A percentile compares a stretch with the other conserved stretches of the same genome.
phyloP scores from a whole-genome alignment of 129 eudicot genomes.

The Centella asiatica region DNA sequence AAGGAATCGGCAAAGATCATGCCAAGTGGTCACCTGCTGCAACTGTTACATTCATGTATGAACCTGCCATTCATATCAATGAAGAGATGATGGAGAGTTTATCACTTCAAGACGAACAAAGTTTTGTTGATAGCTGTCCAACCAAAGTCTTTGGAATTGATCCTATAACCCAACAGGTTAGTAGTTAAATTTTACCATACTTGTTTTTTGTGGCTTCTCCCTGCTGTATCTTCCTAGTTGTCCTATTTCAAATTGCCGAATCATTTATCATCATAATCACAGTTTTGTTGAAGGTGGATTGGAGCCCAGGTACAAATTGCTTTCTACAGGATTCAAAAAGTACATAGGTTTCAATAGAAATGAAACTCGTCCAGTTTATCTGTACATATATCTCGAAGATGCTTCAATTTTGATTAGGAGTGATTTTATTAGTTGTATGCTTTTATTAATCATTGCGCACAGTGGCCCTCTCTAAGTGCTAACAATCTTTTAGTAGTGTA shows the following conservation, averaged over 20 bases:
- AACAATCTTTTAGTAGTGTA: too few relatives aligned
- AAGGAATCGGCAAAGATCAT: slow-evolving; percentile 98
- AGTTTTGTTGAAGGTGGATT: neutral
- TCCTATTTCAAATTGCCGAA: neutral
- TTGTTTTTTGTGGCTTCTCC: neutral
- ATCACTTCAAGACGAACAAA: slow-evolving; percentile 60
- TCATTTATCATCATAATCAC: neutral
- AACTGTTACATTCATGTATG: slow-evolving; percentile 98
- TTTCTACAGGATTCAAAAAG: neutral
- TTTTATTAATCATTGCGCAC: neutral
- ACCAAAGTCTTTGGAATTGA: slow-evolving; percentile 85
- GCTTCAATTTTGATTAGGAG: too few relatives aligned
- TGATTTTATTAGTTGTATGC: neutral
- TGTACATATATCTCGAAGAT: too few relatives aligned
- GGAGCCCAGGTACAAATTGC: too few relatives aligned
- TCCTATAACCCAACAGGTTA: slow-evolving; percentile 60
- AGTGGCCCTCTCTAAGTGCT: neutral
- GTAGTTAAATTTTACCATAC: slow-evolving; percentile 3
- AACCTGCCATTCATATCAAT: slow-evolving; percentile 84
- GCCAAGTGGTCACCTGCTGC: slow-evolving; percentile 99
- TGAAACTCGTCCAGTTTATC: neutral
- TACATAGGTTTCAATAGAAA: neutral
- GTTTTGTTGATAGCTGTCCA: slow-evolving; percentile 83
- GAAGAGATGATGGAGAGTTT: slow-evolving; percentile 90
- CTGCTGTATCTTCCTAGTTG: neutral